Conservation (phyloP, 176 grass and related monocot genomes). For the Rhipidocladum racemiflorum region DNA sequence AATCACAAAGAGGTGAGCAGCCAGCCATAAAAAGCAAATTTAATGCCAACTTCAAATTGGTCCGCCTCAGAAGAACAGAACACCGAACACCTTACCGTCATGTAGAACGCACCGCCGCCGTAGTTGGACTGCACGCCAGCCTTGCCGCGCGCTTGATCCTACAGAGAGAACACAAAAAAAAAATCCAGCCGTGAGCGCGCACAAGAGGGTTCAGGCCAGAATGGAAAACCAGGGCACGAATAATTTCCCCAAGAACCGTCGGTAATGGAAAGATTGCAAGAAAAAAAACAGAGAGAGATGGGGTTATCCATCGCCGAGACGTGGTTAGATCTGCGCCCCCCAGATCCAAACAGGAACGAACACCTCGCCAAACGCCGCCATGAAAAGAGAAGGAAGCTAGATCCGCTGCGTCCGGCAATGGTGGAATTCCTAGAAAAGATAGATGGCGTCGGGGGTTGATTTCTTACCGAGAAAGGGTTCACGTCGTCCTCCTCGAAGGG, state of each 20-base stretch:
- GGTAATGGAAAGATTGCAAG: background rate
- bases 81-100: slow-evolving; percentile 31
- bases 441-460: background rate
- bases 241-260: background rate
- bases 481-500: slow-evolving; percentile 97
- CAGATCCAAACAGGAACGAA: slow-evolving; percentile 22
- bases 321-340: slow-evolving; percentile 26
- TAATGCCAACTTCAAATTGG: background rate
- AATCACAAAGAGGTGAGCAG: background rate
- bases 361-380: background rate
- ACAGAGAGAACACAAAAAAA: background rate
- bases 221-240: background rate
- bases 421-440: background rate
- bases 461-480: slow-evolving; percentile 89
- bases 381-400: background rate
- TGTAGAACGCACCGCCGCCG: slow-evolving; percentile 61
- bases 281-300: background rate
- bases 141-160: slow-evolving; percentile 54
- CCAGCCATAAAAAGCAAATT: background rate
- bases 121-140: slow-evolving; percentile 54
- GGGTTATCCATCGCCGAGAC: background rate
- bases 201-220: slow-evolving; percentile 18
- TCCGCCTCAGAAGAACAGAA: background rate
- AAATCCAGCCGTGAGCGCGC: background rate
- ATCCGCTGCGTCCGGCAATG: slow-evolving; percentile 27